Conservation (phyloP, 2,329 filamentous ascomycete species). For the Botrytis fragariae region DNA sequence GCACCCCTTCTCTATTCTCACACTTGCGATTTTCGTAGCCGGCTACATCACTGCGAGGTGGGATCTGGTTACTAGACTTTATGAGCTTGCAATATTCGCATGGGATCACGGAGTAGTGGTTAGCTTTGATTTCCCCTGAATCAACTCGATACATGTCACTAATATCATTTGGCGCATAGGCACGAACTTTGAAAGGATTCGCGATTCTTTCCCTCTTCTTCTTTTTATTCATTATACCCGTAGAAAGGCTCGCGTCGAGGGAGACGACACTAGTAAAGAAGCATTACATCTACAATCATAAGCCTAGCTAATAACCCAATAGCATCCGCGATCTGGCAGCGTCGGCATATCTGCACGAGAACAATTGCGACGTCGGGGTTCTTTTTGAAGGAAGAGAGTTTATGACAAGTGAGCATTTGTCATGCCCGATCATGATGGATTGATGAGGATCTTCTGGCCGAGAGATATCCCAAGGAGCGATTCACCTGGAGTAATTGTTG, state of each 20-base stretch:
- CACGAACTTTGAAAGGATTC: constrained; percentile 83
- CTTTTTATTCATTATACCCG: constrained; percentile 77
- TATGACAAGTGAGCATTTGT: constrained; percentile 39
- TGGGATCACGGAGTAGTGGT: constrained; percentile 99
- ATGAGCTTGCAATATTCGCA: constrained; percentile 95
- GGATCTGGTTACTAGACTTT: constrained; percentile 94
- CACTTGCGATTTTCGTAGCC: constrained; percentile 97
- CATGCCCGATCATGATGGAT: constrained; percentile 75
- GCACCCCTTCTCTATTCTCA: constrained; percentile 97
- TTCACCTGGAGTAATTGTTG: constrained; percentile 81
- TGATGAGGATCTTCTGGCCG: constrained; percentile 99
- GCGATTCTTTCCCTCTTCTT: constrained; percentile 80
- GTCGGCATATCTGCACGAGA: constrained; percentile 91
- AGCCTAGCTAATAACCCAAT: constrained; percentile 31
- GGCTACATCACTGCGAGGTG: constrained; percentile 99
- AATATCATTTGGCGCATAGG: constrained; percentile 47
- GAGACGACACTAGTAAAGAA: constrained; percentile 74
- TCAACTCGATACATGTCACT: constrained; percentile 17
- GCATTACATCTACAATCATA: constrained; percentile 26
- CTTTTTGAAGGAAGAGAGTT: constrained; percentile 63
- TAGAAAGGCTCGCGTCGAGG: constrained; percentile 75
- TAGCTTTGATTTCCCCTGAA: constrained; percentile 29
- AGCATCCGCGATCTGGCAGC: constrained; percentile 80
- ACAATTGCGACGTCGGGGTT: constrained; percentile 89
- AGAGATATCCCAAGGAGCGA: constrained; percentile 73